These are phyloP conservation scores for Neohortaea acidophila DNA, from an alignment of 495 filamentous ascomycete genomes.

Conservation along the genomic window DNA sequence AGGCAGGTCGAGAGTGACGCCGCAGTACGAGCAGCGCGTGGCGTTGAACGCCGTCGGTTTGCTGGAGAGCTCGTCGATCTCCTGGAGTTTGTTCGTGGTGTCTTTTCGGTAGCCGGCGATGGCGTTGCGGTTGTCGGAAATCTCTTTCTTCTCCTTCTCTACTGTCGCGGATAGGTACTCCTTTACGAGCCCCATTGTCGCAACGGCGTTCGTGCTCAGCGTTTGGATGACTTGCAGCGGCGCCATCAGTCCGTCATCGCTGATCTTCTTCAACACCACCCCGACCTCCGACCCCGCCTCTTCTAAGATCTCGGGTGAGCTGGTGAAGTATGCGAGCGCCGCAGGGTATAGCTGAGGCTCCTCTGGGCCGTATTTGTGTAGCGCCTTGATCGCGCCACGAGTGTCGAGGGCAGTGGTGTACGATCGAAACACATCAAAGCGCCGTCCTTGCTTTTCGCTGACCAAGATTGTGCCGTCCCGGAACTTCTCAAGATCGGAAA, in stretches of 20 bases:
- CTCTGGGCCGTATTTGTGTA: slow-evolving; percentile 78
- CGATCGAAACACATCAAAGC: slow-evolving; percentile 91
- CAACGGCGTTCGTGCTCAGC: slow-evolving; percentile 66
- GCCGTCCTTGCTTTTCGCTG: slow-evolving; percentile 79
- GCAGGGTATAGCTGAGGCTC: slow-evolving; percentile 90
- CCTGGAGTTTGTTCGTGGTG: slow-evolving; percentile 60
- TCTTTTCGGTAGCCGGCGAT: slow-evolving; percentile 76
- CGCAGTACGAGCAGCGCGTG: slow-evolving; percentile 70
- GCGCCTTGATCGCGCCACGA: slow-evolving; percentile 68
- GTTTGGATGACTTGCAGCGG: slow-evolving; percentile 94
- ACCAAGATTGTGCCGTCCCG: slow-evolving; percentile 80
- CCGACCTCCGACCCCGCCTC: slow-evolving; percentile 81
- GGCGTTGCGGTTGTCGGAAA: slow-evolving; percentile 65
- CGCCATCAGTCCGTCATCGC: slow-evolving; percentile 82
- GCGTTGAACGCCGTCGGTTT: slow-evolving; percentile 85
- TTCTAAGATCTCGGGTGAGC: slow-evolving; percentile 59
- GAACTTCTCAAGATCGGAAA: slow-evolving; percentile 86
- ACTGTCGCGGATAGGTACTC: slow-evolving; percentile 80
- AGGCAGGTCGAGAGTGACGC: slow-evolving; percentile 60
- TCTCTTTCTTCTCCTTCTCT: slow-evolving; percentile 72
- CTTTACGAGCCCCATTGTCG: slow-evolving; percentile 95
- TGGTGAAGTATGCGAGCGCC: slow-evolving; percentile 85
- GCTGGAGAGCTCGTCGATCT: slow-evolving; percentile 56
- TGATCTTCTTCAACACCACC: slow-evolving; percentile 67
- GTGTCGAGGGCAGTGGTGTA: slow-evolving; percentile 92